Percentiles rank a stretch among this genome's conserved stretches.
Conservation (phyloP, 108 stramenopile species). For the Bacterosira constricta region DNA sequence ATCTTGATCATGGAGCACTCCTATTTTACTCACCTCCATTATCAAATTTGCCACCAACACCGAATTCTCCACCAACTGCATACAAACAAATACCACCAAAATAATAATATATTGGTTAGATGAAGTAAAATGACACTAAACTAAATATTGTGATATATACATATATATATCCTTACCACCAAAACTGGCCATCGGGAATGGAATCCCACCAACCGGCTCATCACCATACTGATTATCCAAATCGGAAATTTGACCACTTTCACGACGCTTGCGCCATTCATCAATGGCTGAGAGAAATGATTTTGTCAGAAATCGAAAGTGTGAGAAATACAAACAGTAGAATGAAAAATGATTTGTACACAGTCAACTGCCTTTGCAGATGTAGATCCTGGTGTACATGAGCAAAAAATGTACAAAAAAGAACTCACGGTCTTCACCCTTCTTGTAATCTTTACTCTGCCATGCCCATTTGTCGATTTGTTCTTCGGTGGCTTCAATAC, state of each 20-base stretch:
- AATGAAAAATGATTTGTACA: too few species aligned
- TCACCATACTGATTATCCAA: slow-evolving; percentile 88
- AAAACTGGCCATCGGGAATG: slow-evolving; percentile 82
- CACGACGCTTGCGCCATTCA: slow-evolving; percentile 88
- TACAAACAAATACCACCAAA: too few species aligned
- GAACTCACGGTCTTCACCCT: slow-evolving; percentile 91
- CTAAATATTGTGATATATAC: too few species aligned
- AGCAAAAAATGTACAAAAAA: too few species aligned
- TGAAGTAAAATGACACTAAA: too few species aligned
- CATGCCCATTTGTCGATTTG: slow-evolving; percentile 87
- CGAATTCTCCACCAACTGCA: slow-evolving; percentile 88
- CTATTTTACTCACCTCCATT: slow-evolving; percentile 83
- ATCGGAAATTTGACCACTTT: slow-evolving; percentile 74
- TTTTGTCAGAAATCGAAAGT: too few species aligned
- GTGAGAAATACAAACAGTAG: too few species aligned
- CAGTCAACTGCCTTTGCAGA: too few species aligned
- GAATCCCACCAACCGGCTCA: slow-evolving; percentile 87
- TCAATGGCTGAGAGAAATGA: too few species aligned
- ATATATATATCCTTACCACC: slow-evolving; percentile 45
- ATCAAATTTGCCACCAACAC: slow-evolving; percentile 93
- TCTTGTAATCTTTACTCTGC: slow-evolving; percentile 80
- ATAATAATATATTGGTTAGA: too few species aligned
- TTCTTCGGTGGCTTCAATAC: slow-evolving; percentile 66
- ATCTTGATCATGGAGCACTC: too few species aligned
- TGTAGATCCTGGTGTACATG: too few species aligned